Base-by-base conservation (phyloP, 805 yeast genomes). In the Monosporozyma yasuniensis region DNA sequence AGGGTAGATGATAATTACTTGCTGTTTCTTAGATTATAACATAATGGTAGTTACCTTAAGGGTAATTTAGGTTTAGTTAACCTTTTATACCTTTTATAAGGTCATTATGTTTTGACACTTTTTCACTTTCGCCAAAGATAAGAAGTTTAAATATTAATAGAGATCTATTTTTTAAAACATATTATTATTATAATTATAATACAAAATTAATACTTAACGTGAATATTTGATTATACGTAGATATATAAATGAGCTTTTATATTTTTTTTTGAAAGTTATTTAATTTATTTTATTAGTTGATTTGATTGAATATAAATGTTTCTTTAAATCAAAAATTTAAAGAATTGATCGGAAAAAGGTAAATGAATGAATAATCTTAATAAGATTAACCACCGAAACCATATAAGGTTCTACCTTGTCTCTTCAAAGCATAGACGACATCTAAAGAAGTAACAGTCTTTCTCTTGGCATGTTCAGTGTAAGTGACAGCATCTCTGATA, bases 391-490 rank as follows among this genome's bases (percentile, higher is more conserved):
- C 96, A 80, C 98, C 98, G 86, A 91, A 93, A 90, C 98, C 98
- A 74, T 91, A 91, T 74, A 93, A 84, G 78, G 98, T 93, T 80
- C 98, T 87, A 72, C 99, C 99, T 81, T 93, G 97, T 84, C 98
- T 89, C 93, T 91, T 91, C 78, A 91, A 86, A 68, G 98, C 98
- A 75, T 91, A 91, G 68, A 91, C 98, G 64, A 91, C 98, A 72
- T 91, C 99, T 70, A 91, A 82, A 56, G 99, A 90, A 64, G 99
- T 91, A 67, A 91, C 98, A 60, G 99, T 93, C 89, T 91, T 91
- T 84, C 99, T 89, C 93, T 93, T 93, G 68, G 98, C 99, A 84
- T 91, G 98, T 79, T 93, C 98, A 62, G 99, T 93, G 81, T 91
- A 91, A 67, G 97, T 89, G 68, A 93, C 97, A 67, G 99, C 98